Conservation (phyloP, 768 basidiomycete genomes). For the Boletellus ananas region DNA sequence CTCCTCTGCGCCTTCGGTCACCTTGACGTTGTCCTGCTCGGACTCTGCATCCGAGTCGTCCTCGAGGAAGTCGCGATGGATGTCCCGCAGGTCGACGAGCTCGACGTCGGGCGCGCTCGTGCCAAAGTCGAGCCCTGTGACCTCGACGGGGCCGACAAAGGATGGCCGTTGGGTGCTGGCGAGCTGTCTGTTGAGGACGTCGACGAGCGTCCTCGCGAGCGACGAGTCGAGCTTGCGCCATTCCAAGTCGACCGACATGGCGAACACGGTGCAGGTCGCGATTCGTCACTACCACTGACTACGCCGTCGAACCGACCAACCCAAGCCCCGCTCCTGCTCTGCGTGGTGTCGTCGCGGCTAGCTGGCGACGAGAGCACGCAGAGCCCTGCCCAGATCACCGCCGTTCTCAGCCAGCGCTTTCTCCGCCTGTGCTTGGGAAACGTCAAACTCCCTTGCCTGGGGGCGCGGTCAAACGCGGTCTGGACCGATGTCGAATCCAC, state of each 20-base stretch:
- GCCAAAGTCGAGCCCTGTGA: conserved; percentile 87
- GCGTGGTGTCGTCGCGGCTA: conserved; percentile 10
- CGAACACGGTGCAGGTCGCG: not conserved
- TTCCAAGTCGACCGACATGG: conserved; percentile 94
- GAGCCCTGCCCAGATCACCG: conserved; percentile 26
- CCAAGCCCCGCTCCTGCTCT: too few relatives aligned
- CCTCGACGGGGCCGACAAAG: conserved; percentile 89
- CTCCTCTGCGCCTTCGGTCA: conserved; percentile 50
- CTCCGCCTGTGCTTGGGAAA: conserved; percentile 28
- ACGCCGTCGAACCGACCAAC: too few relatives aligned
- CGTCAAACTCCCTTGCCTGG: conserved; percentile 30
- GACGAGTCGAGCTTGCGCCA: conserved; percentile 80
- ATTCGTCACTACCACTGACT: too few relatives aligned
- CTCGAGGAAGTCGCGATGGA: conserved; percentile 91
- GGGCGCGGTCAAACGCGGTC: conserved; percentile 2
- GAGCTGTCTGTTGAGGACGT: conserved; percentile 78
- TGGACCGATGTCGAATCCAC: conserved; percentile 4
- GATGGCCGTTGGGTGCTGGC: conserved; percentile 71
- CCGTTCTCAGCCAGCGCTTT: conserved; percentile 28
- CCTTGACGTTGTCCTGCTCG: conserved; percentile 39
- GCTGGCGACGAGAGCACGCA: conserved; percentile 26
- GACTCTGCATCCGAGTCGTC: conserved; percentile 43
- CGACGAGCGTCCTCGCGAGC: conserved; percentile 65
- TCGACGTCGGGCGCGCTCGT: conserved; percentile 78
- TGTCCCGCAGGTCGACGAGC: conserved; percentile 87